These are phyloP conservation scores for Zygotorulaspora chibaensis DNA, from an alignment of 805 yeast genomes.

Conservation along the genomic window DNA sequence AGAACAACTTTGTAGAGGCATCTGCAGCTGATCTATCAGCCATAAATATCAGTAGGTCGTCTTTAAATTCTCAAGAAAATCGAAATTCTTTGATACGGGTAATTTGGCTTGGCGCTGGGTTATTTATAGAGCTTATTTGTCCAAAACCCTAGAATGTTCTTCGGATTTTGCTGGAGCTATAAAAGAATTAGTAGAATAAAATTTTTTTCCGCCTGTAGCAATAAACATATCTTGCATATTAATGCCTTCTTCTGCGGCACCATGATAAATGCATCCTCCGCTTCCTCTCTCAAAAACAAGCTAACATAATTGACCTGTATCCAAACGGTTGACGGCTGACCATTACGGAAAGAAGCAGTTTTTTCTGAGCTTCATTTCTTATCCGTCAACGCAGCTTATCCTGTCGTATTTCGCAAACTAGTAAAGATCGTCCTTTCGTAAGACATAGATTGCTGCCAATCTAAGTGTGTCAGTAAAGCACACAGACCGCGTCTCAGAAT, in stretches of 20 bases:
- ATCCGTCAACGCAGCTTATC: slow-evolving; percentile 13
- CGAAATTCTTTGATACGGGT: background rate
- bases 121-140: background rate
- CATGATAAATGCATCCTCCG: background rate
- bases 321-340: slow-evolving; percentile 29
- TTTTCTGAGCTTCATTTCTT: slow-evolving; percentile 28
- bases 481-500: slow-evolving; percentile 32
- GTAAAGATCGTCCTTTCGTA: slow-evolving; percentile 10
- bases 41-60: background rate
- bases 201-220: background rate
- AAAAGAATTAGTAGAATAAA: background rate
- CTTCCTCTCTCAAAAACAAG: background rate
- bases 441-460: slow-evolving; percentile 5
- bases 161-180: background rate
- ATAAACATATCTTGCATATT: background rate
- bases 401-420: slow-evolving; percentile 15
- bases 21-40: background rate
- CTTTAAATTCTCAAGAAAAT: background rate
- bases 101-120: background rate
- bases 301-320: background rate
- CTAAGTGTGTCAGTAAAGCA: slow-evolving; percentile 23
- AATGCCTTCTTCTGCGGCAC: background rate
- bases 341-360: slow-evolving; percentile 38
- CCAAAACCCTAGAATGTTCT: background rate
- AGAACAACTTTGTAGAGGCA: background rate